Percentiles rank a stretch among this genome's conserved stretches.
Conservation (phyloP, 768 basidiomycete species). For the Mycena epipterygia region DNA sequence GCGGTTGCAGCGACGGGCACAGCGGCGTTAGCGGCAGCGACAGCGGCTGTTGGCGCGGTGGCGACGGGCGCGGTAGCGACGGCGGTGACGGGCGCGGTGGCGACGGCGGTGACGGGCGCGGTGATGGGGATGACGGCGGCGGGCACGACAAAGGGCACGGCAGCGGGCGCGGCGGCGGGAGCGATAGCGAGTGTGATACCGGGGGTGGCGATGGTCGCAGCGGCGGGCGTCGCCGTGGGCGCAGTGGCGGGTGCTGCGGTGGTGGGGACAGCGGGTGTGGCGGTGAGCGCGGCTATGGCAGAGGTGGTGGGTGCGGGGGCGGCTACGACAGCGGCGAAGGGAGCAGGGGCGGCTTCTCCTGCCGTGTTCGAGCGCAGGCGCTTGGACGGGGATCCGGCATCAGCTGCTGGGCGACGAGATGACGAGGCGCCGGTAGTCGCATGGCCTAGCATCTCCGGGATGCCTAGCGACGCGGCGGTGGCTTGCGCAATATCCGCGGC, state of each 20-base stretch:
- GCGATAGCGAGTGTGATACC: neutral
- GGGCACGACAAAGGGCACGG: too few relatives aligned
- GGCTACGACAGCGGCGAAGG: neutral
- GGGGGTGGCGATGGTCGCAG: neutral
- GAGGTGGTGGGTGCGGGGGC: neutral
- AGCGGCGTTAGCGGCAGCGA: too few relatives aligned
- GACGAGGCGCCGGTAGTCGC: neutral
- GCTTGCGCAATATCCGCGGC: neutral
- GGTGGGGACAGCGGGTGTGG: too few relatives aligned
- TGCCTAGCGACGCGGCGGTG: slow-evolving; percentile 5
- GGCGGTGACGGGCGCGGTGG: too few relatives aligned
- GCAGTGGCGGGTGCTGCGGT: neutral
- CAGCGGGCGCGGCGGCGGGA: neutral
- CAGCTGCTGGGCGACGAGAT: neutral
- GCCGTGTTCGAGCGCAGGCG: slow-evolving; percentile 1
- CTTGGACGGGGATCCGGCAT: neutral
- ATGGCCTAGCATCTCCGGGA: neutral
- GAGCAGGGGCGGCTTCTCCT: neutral
- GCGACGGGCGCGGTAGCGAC: too few relatives aligned
- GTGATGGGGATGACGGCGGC: too few relatives aligned
- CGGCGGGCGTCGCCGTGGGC: neutral
- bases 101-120: too few relatives aligned
- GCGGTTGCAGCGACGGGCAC: too few relatives aligned
- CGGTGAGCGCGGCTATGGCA: too few relatives aligned
- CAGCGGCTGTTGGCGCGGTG: too few relatives aligned